phyloP scores from a whole-genome alignment of 176 grass and related monocot genomes.

The Zoysia japonica region DNA sequence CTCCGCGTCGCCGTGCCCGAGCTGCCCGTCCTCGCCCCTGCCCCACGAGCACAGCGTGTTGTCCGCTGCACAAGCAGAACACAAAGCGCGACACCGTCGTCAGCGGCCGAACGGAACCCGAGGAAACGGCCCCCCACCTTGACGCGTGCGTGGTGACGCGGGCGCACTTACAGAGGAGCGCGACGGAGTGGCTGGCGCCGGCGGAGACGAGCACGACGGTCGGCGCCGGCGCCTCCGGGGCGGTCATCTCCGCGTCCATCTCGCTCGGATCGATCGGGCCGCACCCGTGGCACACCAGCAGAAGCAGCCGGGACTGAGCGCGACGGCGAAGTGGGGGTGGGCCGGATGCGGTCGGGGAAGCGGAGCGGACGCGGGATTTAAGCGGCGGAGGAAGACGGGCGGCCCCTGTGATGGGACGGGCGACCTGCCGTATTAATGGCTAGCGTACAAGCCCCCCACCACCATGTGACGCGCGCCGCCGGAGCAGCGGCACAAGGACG shows the following conservation, averaged over 20 bases:
- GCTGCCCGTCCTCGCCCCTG: slow-evolving; percentile 96
- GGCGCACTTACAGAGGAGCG: slow-evolving; percentile 73
- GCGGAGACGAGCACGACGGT: slow-evolving; percentile 76
- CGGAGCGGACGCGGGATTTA: slow-evolving; percentile 38
- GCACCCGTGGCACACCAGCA: background rate
- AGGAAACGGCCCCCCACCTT: background rate
- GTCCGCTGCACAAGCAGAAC: slow-evolving; percentile 53
- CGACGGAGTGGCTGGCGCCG: slow-evolving; percentile 94
- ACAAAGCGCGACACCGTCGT: background rate
- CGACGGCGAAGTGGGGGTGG: slow-evolving; percentile 14
- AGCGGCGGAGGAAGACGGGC: background rate
- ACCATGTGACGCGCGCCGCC: slow-evolving; percentile 24
- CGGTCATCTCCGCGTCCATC: slow-evolving; percentile 41
- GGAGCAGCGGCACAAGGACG: background rate
- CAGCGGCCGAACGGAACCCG: background rate
- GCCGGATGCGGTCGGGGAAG: background rate
- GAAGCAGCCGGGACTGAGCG: no score
- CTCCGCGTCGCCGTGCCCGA: slow-evolving; percentile 94
- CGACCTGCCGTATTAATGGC: slow-evolving; percentile 54
- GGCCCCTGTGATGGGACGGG: slow-evolving; percentile 40
- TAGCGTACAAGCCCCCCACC: slow-evolving; percentile 30
- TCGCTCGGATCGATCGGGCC: background rate
- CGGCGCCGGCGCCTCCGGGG: slow-evolving; percentile 37
- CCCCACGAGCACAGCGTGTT: slow-evolving; percentile 94
- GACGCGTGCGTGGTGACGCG: background rate